Conservation (phyloP, 225 moss, liverwort and hornwort species). For the Asterella californica region DNA sequence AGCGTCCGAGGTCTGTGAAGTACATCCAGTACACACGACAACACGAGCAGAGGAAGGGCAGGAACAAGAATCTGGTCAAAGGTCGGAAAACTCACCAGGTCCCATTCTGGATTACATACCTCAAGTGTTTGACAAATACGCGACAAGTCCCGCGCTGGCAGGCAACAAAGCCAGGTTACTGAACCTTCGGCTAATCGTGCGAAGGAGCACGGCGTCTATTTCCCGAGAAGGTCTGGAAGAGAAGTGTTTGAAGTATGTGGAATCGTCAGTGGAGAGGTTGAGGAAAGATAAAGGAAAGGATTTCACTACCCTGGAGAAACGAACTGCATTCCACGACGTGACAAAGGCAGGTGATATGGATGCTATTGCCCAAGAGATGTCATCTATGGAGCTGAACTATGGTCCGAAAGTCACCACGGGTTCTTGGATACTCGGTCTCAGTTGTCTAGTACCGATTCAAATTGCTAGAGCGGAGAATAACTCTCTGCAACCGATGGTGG, state of each 20-base stretch:
- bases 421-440: slow-evolving; percentile 36
- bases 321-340: background rate
- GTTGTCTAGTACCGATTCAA: slow-evolving; percentile 58
- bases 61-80: background rate
- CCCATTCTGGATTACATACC: slow-evolving; percentile 48
- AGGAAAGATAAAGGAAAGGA: slow-evolving; percentile 49
- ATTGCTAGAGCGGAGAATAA: slow-evolving; percentile 62
- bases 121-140: slow-evolving; percentile 53
- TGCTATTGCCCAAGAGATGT: background rate
- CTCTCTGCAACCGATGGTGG: slow-evolving; percentile 48
- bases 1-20: background rate
- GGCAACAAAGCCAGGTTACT: background rate
- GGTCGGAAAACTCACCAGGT: background rate
- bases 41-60: background rate
- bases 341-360: background rate
- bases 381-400: background rate
- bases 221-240: slow-evolving; percentile 1
- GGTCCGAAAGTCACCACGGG: slow-evolving; percentile 15
- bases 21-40: background rate
- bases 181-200: background rate
- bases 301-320: slow-evolving; percentile 12
- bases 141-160: slow-evolving; percentile 42
- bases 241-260: slow-evolving; percentile 29
- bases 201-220: background rate
- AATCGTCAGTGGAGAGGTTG: slow-evolving; percentile 31